Evolutionary conservation across 441 rosid species (phyloP).

Genomic region (Erysimum cheiri): DNA sequence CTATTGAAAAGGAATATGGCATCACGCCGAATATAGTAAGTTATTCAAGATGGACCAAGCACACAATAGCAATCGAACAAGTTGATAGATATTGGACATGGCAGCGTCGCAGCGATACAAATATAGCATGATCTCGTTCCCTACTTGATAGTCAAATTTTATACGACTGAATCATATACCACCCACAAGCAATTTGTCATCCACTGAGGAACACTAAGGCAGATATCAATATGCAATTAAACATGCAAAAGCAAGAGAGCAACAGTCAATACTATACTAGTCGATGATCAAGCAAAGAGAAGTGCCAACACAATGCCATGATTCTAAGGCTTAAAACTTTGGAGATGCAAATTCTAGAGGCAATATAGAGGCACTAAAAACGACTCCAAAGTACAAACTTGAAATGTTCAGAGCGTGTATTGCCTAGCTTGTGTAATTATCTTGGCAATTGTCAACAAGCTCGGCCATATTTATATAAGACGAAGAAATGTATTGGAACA

Average conservation of each 20-base stretch:
- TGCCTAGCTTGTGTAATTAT: neutral
- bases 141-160: neutral
- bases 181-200: neutral
- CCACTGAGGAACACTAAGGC: neutral
- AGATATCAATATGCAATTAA: neutral
- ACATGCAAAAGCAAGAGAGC: neutral
- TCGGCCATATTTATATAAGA: neutral
- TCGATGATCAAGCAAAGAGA: conserved; percentile 3
- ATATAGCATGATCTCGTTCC: neutral
- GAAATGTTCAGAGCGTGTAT: conserved; percentile 4
- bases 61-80: neutral
- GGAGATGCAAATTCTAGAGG: neutral
- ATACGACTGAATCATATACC: neutral
- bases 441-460: neutral
- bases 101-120: neutral
- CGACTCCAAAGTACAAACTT: conserved; percentile 1
- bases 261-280: neutral
- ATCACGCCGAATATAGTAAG: neutral
- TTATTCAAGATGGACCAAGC: conserved; percentile 20
- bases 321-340: neutral
- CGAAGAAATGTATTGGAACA: neutral
- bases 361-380: neutral
- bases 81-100: neutral
- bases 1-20: neutral
- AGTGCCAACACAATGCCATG: neutral